Evolutionary conservation across 2,329 filamentous ascomycete species (phyloP).

Genomic region (Sarocladium brachiariae): DNA sequence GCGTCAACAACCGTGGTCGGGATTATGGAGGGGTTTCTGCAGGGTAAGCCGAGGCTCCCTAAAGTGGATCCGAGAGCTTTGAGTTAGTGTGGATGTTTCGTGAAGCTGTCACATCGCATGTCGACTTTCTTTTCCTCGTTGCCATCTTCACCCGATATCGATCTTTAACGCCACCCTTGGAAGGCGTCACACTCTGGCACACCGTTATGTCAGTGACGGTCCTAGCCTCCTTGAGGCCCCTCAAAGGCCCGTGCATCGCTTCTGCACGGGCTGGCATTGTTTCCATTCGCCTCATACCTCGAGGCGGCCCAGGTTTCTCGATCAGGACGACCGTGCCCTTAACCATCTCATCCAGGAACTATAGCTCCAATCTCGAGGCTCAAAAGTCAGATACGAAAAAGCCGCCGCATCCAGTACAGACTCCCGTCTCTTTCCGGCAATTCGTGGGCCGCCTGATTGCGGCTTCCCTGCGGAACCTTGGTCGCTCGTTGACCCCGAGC

Average conservation of each 20-base stretch:
- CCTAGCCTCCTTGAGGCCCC: slow-evolving; percentile 26
- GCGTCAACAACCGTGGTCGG: background rate
- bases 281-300: slow-evolving; percentile 24
- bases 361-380: slow-evolving; percentile 11
- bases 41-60: background rate
- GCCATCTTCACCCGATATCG: no score
- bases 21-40: background rate
- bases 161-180: background rate
- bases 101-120: background rate
- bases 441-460: slow-evolving; percentile 23
- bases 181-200: background rate
- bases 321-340: slow-evolving; percentile 24
- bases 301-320: slow-evolving; percentile 19
- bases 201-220: slow-evolving; percentile 26
- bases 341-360: slow-evolving; percentile 11
- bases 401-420: slow-evolving; percentile 15
- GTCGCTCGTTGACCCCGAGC: slow-evolving; percentile 26
- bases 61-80: background rate
- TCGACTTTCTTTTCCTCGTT: slow-evolving; percentile 5
- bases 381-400: slow-evolving; percentile 19
- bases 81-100: background rate
- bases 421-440: slow-evolving; percentile 25
- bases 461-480: slow-evolving; percentile 27
- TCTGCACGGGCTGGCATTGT: slow-evolving; percentile 23
- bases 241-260: slow-evolving; percentile 23